Evolutionary conservation across 352 stramenopile genomes (phyloP).

Genomic region (Pseudoperonospora humuli): DNA sequence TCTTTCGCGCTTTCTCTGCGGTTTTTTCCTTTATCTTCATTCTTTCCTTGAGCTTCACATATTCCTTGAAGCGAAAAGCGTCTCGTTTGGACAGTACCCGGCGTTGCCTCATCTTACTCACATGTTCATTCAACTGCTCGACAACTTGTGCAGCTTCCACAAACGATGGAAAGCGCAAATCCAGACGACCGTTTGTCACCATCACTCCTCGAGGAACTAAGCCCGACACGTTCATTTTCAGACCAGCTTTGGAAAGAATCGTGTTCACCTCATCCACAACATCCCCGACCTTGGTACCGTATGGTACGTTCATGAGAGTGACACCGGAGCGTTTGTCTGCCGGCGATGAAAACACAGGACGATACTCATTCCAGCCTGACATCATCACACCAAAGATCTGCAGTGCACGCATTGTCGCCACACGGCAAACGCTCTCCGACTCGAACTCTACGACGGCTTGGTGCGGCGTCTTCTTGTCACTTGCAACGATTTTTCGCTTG

Average conservation of each 20-base stretch:
- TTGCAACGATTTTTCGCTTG: slow-evolving; percentile 70
- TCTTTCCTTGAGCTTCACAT: slow-evolving; percentile 36
- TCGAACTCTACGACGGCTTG: slow-evolving; percentile 78
- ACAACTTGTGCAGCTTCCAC: slow-evolving; percentile 66
- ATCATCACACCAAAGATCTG: slow-evolving; percentile 88
- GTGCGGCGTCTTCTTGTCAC: slow-evolving; percentile 58
- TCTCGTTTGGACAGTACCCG: slow-evolving; percentile 40
- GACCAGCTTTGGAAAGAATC: slow-evolving; percentile 36
- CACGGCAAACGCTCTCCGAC: slow-evolving; percentile 29
- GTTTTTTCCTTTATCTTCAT: slow-evolving; percentile 17
- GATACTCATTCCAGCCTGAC: slow-evolving; percentile 73
- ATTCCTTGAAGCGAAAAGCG: slow-evolving; percentile 28
- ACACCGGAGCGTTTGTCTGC: slow-evolving; percentile 43
- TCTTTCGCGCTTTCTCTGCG: slow-evolving; percentile 9
- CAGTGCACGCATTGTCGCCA: slow-evolving; percentile 62
- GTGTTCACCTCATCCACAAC: slow-evolving; percentile 55
- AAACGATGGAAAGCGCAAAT: slow-evolving; percentile 67
- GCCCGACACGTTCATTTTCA: slow-evolving; percentile 44
- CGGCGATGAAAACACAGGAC: slow-evolving; percentile 60
- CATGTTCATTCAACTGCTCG: slow-evolving; percentile 48
- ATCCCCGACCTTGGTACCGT: slow-evolving; percentile 52
- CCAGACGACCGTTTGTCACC: slow-evolving; percentile 67
- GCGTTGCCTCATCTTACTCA: slow-evolving; percentile 45
- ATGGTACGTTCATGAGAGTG: slow-evolving; percentile 71
- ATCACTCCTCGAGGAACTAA: slow-evolving; percentile 55